A percentile compares a stretch with the other conserved stretches of the same genome.
Conservation (phyloP, 2,329 filamentous ascomycete genomes). For the Apiospora aurea region DNA sequence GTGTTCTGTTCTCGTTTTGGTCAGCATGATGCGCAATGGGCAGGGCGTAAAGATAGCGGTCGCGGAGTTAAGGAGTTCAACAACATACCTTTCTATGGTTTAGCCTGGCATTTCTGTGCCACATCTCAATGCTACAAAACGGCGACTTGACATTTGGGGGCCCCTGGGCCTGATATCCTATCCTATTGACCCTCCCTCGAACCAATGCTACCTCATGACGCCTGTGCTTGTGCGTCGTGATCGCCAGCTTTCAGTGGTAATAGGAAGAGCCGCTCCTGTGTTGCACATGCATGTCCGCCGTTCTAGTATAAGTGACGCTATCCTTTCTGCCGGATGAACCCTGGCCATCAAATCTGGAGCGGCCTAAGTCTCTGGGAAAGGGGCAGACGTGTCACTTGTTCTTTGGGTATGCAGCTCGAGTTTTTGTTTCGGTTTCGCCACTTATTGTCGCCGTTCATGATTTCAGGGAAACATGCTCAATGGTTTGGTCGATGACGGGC, state of each 20-base stretch:
- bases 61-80: conserved; percentile 10
- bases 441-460: conserved; percentile 23
- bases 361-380: neutral
- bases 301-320: neutral
- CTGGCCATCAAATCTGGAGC: neutral
- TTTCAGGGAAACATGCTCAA: conserved; percentile 54
- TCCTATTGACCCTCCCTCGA: neutral
- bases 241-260: neutral
- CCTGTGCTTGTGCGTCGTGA: neutral
- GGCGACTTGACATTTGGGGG: neutral
- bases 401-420: neutral
- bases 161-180: neutral
- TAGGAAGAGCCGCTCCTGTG: neutral
- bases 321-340: neutral
- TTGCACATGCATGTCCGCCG: neutral
- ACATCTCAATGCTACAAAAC: conserved; percentile 9
- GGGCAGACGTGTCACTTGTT: neutral
- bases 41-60: neutral
- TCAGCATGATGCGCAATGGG: neutral
- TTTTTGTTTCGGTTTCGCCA: neutral
- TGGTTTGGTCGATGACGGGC: conserved; percentile 65
- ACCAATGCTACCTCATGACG: neutral
- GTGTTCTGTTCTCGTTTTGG: conserved; percentile 3
- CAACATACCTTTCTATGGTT: conserved; percentile 13
- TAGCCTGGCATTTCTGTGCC: neutral